Evolutionary conservation across 1,284 basidiomycete genomes (phyloP).

Genomic region (Hymenochaete sp.): DNA sequence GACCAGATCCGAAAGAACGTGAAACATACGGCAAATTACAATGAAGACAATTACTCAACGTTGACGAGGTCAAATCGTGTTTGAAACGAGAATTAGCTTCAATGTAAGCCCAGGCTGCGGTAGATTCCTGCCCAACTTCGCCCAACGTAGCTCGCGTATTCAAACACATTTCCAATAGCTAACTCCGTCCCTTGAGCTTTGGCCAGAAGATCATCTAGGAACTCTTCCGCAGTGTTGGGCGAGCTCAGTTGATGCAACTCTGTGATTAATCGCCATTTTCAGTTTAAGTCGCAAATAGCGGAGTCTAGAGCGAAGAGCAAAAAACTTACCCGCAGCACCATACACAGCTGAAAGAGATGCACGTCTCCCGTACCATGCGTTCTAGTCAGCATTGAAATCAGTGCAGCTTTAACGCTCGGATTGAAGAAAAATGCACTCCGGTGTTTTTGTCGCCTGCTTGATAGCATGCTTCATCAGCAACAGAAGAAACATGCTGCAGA

Average conservation of each 20-base stretch:
- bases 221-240: slow-evolving; percentile 50
- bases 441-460: slow-evolving; percentile 40
- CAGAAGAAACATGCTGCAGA: slow-evolving; percentile 44
- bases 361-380: slow-evolving; percentile 59
- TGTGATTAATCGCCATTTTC: slow-evolving; percentile 20
- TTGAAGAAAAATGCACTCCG: slow-evolving; percentile 36
- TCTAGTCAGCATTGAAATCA: slow-evolving; percentile 29
- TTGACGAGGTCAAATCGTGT: slow-evolving; percentile 10
- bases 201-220: slow-evolving; percentile 55
- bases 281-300: background rate
- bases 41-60: background rate
- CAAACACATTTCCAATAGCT: slow-evolving; percentile 38
- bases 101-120: slow-evolving; percentile 33
- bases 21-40: background rate
- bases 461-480: slow-evolving; percentile 65
- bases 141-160: slow-evolving; percentile 51
- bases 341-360: slow-evolving; percentile 57
- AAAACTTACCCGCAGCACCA: slow-evolving; percentile 45
- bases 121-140: slow-evolving; percentile 62
- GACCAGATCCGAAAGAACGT: no score
- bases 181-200: slow-evolving; percentile 35
- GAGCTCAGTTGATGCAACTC: slow-evolving; percentile 71
- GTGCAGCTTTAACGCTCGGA: background rate
- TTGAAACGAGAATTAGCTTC: background rate
- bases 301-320: background rate